Evolutionary conservation across 1,284 basidiomycete species (phyloP).

Genomic region (Earliella scabrosa): DNA sequence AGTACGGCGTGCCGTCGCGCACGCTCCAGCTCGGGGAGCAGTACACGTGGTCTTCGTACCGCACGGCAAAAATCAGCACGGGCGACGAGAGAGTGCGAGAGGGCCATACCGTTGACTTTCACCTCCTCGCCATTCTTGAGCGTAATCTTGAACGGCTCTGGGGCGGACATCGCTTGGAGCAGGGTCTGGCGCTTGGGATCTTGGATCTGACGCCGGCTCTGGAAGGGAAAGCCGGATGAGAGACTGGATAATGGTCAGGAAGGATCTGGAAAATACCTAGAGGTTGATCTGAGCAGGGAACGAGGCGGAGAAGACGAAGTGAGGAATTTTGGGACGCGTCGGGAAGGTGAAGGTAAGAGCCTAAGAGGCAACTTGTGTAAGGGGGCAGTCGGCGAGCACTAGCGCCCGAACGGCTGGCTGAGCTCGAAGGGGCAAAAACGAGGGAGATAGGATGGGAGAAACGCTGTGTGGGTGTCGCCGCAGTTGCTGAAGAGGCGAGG

Average conservation of each 20-base stretch:
- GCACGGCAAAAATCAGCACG: conserved; percentile 40
- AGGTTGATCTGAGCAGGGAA: too few species aligned
- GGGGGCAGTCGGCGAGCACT: background rate
- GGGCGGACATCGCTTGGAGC: conserved; percentile 24
- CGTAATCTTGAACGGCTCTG: conserved; percentile 36
- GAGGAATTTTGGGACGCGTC: conserved; percentile 23
- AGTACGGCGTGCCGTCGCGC: conserved; percentile 92
- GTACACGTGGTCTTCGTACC: conserved; percentile 93
- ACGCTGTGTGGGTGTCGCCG: background rate
- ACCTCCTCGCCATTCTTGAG: conserved; percentile 82
- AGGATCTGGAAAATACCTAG: background rate
- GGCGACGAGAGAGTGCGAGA: conserved; percentile 14
- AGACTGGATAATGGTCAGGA: background rate
- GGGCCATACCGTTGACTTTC: conserved; percentile 75
- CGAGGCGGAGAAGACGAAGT: background rate
- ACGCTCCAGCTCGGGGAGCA: conserved; percentile 90
- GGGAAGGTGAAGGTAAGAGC: conserved; percentile 3
- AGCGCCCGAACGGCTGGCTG: conserved; percentile 1
- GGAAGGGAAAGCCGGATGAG: conserved; percentile 8
- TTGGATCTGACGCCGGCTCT: conserved; percentile 15
- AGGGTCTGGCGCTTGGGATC: background rate
- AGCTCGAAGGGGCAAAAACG: background rate
- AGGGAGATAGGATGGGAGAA: background rate
- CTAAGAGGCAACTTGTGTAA: too few species aligned
- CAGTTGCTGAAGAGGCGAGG: conserved; percentile 1